These are phyloP conservation scores for Sporisorium exsertum DNA, from an alignment of 1,284 basidiomycete species.

Conservation along the genomic window DNA sequence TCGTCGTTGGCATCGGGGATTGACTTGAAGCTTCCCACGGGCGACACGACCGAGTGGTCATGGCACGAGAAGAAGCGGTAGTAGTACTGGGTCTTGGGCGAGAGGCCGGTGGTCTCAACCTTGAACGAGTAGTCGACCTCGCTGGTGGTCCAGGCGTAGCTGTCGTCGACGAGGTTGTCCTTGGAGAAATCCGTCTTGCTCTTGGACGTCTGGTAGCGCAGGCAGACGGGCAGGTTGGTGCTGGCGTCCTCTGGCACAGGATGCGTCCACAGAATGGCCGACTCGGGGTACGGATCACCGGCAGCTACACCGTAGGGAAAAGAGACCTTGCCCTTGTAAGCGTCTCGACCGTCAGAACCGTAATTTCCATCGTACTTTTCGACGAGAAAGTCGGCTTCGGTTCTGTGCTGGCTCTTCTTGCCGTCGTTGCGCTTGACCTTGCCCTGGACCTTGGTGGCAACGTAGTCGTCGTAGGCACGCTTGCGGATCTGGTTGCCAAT, in stretches of 20 bases:
- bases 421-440: conserved; percentile 42
- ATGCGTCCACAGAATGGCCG: conserved; percentile 76
- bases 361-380: conserved; percentile 44
- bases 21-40: conserved; percentile 73
- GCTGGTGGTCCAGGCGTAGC: conserved; percentile 75
- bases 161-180: conserved; percentile 71
- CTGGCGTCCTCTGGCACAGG: conserved; percentile 42
- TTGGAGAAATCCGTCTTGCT: conserved; percentile 62
- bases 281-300: conserved; percentile 76
- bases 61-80: conserved; percentile 76
- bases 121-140: conserved; percentile 77
- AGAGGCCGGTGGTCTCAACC: conserved; percentile 74
- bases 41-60: conserved; percentile 59
- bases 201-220: conserved; percentile 73
- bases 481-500: conserved; percentile 39
- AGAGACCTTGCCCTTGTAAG: conserved; percentile 62
- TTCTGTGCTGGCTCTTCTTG: conserved; percentile 24
- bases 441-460: conserved; percentile 37
- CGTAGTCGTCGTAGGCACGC: conserved; percentile 40
- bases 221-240: conserved; percentile 74
- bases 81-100: conserved; percentile 75
- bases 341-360: conserved; percentile 40
- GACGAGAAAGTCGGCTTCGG: conserved; percentile 53
- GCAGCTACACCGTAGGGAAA: conserved; percentile 71
- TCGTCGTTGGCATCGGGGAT: conserved; percentile 54